Conservation (phyloP, 106 monocot genomes). For the Apostasia ramifera region DNA sequence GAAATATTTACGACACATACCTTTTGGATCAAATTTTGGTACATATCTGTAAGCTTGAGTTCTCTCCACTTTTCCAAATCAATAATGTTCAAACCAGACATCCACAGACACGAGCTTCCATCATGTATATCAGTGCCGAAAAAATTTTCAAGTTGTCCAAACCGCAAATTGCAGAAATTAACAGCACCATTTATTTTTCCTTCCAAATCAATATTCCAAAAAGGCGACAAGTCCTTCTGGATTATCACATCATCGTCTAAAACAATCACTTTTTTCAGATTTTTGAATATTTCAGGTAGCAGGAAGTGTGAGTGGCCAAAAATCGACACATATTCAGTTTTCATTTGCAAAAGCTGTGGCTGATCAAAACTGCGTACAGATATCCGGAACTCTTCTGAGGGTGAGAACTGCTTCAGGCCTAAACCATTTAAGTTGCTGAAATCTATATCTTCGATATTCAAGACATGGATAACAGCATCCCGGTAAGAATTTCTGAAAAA, state of each 20-base stretch:
- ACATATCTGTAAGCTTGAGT: conserved; percentile 27
- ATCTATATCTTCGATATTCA: conserved; percentile 49
- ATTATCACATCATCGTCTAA: conserved; percentile 63
- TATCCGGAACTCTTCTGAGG: conserved; percentile 64
- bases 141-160: conserved; percentile 38
- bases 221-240: conserved; percentile 35
- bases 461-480: conserved; percentile 36
- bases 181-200: conserved; percentile 38
- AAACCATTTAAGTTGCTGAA: conserved; percentile 6
- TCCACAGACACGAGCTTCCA: conserved; percentile 32
- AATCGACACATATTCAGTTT: conserved; percentile 46
- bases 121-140: conserved; percentile 16
- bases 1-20: conserved; percentile 4
- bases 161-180: conserved; percentile 27
- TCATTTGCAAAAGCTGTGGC: conserved; percentile 18
- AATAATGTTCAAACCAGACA: conserved; percentile 44
- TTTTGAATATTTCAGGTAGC: conserved; percentile 44
- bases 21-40: conserved; percentile 19
- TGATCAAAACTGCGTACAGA: conserved; percentile 29
- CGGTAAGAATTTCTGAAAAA: conserved; percentile 43
- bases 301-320: conserved; percentile 44
- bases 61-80: conserved; percentile 53
- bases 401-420: conserved; percentile 14
- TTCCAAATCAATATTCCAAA: conserved; percentile 45
- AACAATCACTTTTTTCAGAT: conserved; percentile 41